Evolutionary conservation across 345 rosid genomes (phyloP), one percentile per base, ranked within the genome.

Genomic region (Hevea brasiliensis): DNA sequence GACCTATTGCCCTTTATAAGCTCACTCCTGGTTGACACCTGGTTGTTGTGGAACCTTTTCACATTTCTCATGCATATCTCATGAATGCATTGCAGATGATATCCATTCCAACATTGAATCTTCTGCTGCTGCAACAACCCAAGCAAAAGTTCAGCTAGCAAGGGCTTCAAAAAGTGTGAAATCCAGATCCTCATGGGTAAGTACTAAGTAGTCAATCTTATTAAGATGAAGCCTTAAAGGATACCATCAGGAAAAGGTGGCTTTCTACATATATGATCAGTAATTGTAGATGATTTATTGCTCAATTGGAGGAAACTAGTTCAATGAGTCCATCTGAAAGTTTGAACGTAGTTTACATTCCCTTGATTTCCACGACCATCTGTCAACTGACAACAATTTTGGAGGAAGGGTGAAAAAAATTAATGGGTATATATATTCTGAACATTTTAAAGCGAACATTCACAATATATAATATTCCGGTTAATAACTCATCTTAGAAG

Each of bases 141-240:
- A 89, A 61, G 88, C 84, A 3, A 85, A 66, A 77, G 86, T 74
- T 80, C 88, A 85, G 77, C 79, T 89, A 47, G 77, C 74, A 27
- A 89, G 75, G 81, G 89, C 86, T 67, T 85, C 87, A 24, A 87
- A 87, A 79, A 87, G 79, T 75, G 81, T 83, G 48, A 89, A 87
- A 79, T 75, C 93, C 72, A 81, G 72, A 81, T 61, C 76, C 71
- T 85, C 89, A 44, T 89, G 91, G 91, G 93, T 89, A 77, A 73
- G 84, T 71, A 51, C 91, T 89, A 77, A 73, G 84, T 71, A 51
- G 40, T 56, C 61, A 67, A 61, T 21, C 8, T 26, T 27, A 40
- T 27, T 69, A 24, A 60, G 65, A 29, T 48, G 11, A 55, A 64
- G 69, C 20, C 9, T 29, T 17, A 13, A 24, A 32, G 12, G 15